Evolutionary conservation across 768 basidiomycete genomes (phyloP), one percentile per base, ranked within the genome.

Genomic region (Hericium coralloides): DNA sequence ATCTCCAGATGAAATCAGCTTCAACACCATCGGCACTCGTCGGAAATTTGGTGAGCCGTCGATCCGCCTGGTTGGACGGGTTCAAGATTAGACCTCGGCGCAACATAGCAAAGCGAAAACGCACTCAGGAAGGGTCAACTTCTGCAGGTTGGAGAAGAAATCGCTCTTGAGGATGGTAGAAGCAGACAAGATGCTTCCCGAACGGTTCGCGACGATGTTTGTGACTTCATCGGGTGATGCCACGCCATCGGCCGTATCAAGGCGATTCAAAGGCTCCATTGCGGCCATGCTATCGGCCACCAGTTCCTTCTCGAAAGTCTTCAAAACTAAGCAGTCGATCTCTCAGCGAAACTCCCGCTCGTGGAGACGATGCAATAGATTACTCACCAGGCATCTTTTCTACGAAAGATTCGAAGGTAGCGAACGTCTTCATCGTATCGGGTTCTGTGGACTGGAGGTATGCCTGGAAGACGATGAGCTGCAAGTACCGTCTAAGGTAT

Each of bases 1-100:
- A 18, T 69, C 59, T 2, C 66, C 57, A 8, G 39, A n/a, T n/a
- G 62, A 49, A 7, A 62, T 59, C 12, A 75, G 57, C 15, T 58
- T 45, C 22, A 89, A 71, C 3, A 79, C 79, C 64, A 97, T 73
- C 6, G 89, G 86, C 14, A 89, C 75, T 20, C 86, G 78, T 57
- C 97, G 82, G 77, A 95, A 98, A 67, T 98, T 99, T 0, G 95
- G 92, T 1, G 92, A 81, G 8, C 95, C 95, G 14, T 97, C 92
- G 41, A 98, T 92, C 17, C 93, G 87, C 65, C 88, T 85, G 61
- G 20, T 7, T 17, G 10, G 14, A n/a, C 41, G 52, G 23, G 53
- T n/a, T 20, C 12, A n/a, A 5, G 6, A 43, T 15, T 15, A 2
- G 41, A 10, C 1, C 1, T 43, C 15, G 1, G 4, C 18, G 8